A percentile compares a stretch with the other conserved stretches of the same genome.
Evolutionary conservation across 2,329 filamentous ascomycete species (phyloP).

Genomic region (Neopestalotiopsis sp.): DNA sequence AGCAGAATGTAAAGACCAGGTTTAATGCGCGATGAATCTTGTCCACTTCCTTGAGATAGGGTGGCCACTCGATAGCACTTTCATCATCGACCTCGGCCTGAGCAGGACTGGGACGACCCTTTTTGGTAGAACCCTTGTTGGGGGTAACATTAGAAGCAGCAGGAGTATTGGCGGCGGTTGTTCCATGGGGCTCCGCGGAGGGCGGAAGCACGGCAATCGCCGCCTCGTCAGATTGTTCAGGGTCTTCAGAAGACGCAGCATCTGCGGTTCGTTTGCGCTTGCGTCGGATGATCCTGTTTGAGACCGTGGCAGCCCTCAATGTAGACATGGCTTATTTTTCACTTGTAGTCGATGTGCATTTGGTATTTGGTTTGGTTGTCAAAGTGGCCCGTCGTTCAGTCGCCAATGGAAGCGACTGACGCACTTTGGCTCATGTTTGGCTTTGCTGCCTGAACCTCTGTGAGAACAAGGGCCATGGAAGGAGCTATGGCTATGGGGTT

Average conservation of each 20-base stretch:
- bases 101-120: conserved; percentile 19
- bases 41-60: conserved; percentile 72
- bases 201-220: neutral
- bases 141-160: conserved; percentile 7
- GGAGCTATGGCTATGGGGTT: neutral
- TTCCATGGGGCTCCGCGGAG: conserved; percentile 9
- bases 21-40: conserved; percentile 86
- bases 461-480: neutral
- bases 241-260: conserved; percentile 25
- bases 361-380: neutral
- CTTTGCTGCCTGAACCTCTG: neutral
- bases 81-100: conserved; percentile 25
- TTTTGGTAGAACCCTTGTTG: conserved; percentile 21
- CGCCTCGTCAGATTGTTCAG: conserved; percentile 11
- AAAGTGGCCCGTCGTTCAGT: neutral
- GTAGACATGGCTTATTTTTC: conserved; percentile 42
- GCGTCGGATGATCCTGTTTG: conserved; percentile 40
- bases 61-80: conserved; percentile 68
- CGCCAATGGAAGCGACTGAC: too few relatives aligned
- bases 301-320: conserved; percentile 52
- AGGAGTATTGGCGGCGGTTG: neutral
- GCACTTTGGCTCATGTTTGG: neutral
- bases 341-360: conserved; percentile 35
- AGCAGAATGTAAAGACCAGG: conserved; percentile 93
- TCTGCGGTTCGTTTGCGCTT: conserved; percentile 44